Evolutionary conservation across 768 basidiomycete species (phyloP).

Genomic region (Boletus huronensis): DNA sequence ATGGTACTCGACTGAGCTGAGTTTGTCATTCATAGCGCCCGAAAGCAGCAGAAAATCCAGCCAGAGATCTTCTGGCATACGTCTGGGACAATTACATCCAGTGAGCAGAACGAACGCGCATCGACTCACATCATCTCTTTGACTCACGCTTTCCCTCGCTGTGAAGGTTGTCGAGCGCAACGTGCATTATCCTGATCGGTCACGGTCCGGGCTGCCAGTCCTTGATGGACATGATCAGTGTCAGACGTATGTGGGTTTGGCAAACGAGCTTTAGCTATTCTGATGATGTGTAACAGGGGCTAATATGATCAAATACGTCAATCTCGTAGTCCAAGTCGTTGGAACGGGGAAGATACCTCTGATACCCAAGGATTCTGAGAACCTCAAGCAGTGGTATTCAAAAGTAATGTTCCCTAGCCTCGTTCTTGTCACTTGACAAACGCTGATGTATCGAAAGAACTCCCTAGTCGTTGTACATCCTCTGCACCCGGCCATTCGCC

Average conservation of each 20-base stretch:
- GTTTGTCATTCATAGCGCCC: slow-evolving; percentile 30
- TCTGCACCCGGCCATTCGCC: slow-evolving; percentile 48
- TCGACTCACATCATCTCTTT: background rate
- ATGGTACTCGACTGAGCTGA: background rate
- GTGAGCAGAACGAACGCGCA: slow-evolving; percentile 43
- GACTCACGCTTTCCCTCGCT: background rate
- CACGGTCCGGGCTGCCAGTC: slow-evolving; percentile 82
- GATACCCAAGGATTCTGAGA: slow-evolving; percentile 52
- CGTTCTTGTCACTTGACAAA: background rate
- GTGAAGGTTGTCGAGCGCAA: slow-evolving; percentile 65
- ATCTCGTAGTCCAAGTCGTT: slow-evolving; percentile 74
- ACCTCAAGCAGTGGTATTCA: slow-evolving; percentile 68
- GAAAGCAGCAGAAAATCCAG: slow-evolving; percentile 43
- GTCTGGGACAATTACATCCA: slow-evolving; percentile 97
- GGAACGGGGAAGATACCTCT: slow-evolving; percentile 57
- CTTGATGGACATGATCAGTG: slow-evolving; percentile 68
- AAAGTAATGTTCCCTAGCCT: slow-evolving; percentile 41
- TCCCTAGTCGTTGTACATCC: slow-evolving; percentile 69
- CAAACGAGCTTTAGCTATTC: background rate
- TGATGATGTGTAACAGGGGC: slow-evolving; percentile 31
- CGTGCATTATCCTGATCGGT: slow-evolving; percentile 76
- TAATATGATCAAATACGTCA: slow-evolving; percentile 60
- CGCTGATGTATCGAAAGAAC: slow-evolving; percentile 43
- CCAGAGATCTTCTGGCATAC: slow-evolving; percentile 66
- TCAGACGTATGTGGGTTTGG: slow-evolving; percentile 52